Evolutionary conservation across 2,329 filamentous ascomycete genomes (phyloP).

Genomic region (Xylaria sp.): DNA sequence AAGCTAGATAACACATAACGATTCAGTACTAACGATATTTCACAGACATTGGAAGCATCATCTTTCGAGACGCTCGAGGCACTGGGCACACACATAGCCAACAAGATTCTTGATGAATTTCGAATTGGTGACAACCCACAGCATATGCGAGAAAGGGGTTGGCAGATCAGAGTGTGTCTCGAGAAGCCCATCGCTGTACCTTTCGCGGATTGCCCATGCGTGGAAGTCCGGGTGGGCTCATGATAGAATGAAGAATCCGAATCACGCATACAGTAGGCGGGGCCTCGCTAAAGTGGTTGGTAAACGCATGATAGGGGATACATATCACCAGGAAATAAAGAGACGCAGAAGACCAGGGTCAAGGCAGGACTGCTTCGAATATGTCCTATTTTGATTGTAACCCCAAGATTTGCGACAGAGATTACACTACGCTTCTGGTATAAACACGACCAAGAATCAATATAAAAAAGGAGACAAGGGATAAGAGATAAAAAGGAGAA

Average conservation of each 20-base stretch:
- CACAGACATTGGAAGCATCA: conserved; percentile 59
- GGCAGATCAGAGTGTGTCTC: conserved; percentile 64
- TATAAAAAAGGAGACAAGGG: too few species aligned
- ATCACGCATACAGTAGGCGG: background rate
- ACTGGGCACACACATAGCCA: conserved; percentile 56
- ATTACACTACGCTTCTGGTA: too few species aligned
- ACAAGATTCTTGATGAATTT: conserved; percentile 53
- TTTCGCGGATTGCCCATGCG: conserved; percentile 72
- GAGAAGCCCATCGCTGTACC: conserved; percentile 77
- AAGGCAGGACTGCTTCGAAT: too few species aligned
- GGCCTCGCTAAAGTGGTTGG: background rate
- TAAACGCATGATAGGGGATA: background rate
- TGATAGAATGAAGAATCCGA: background rate
- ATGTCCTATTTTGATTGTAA: too few species aligned
- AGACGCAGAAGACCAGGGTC: too few species aligned
- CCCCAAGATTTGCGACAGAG: too few species aligned
- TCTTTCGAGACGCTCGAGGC: conserved; percentile 69
- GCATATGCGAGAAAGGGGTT: conserved; percentile 49
- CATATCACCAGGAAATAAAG: background rate
- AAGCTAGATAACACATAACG: background rate
- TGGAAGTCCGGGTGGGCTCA: conserved; percentile 59
- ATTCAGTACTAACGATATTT: background rate
- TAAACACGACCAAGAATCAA: too few species aligned
- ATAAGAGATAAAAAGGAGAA: too few species aligned
- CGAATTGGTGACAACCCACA: conserved; percentile 38